Conservation (phyloP, 2,329 filamentous ascomycete species). For the Xylaria sp. region DNA sequence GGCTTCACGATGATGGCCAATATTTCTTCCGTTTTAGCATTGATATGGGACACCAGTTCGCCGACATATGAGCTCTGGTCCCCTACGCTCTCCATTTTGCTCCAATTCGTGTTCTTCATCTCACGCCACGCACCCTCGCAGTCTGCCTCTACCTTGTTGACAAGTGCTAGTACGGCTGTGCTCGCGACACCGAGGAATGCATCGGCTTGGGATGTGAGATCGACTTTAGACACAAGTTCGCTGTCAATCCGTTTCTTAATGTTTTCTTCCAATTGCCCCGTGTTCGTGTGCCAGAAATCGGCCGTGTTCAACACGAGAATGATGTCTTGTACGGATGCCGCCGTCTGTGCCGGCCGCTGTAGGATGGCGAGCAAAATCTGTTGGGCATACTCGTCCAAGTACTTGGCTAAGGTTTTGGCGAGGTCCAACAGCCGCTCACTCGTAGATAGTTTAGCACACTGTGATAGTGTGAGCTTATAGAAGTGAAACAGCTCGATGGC, state of each 20-base stretch:
- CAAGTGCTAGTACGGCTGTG: slow-evolving; percentile 81
- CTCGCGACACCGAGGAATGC: slow-evolving; percentile 94
- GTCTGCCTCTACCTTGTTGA: slow-evolving; percentile 80
- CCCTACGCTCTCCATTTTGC: slow-evolving; percentile 87
- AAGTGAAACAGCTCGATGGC: slow-evolving; percentile 98
- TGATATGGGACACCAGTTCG: slow-evolving; percentile 77
- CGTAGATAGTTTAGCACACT: slow-evolving; percentile 95
- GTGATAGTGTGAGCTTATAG: slow-evolving; percentile 88
- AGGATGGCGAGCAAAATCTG: slow-evolving; percentile 81
- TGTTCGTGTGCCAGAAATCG: slow-evolving; percentile 95
- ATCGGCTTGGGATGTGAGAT: slow-evolving; percentile 91
- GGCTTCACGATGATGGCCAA: slow-evolving; percentile 81
- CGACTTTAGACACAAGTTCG: slow-evolving; percentile 75
- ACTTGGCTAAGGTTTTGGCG: slow-evolving; percentile 84
- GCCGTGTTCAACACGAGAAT: slow-evolving; percentile 93
- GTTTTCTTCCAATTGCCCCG: slow-evolving; percentile 90
- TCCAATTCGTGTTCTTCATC: slow-evolving; percentile 97
- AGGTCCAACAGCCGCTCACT: slow-evolving; percentile 86
- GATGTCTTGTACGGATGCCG: slow-evolving; percentile 70
- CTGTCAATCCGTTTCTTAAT: slow-evolving; percentile 89
- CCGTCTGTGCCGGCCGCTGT: slow-evolving; percentile 60
- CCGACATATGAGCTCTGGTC: slow-evolving; percentile 93
- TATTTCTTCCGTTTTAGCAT: slow-evolving; percentile 74
- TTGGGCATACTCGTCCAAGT: slow-evolving; percentile 93
- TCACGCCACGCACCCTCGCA: slow-evolving; percentile 91